A percentile compares a stretch with the other conserved stretches of the same genome.
These are phyloP conservation scores for Trichophyton schoenleinii DNA, from an alignment of 2,329 filamentous ascomycete species.

Conservation along the genomic window DNA sequence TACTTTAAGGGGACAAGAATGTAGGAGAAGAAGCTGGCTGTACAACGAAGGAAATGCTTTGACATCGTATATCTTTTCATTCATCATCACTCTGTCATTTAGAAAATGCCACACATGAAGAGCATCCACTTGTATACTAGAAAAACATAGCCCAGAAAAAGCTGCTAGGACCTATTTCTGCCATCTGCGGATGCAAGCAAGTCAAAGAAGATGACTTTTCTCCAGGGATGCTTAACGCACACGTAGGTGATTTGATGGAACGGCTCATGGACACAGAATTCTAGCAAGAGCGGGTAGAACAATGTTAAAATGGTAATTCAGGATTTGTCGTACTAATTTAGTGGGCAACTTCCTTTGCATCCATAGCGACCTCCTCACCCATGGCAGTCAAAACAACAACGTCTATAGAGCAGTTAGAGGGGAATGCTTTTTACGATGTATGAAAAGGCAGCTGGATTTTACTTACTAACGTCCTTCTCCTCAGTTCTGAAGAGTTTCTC, in stretches of 20 bases:
- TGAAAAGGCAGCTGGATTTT: not conserved
- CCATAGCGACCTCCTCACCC: constrained; percentile 85
- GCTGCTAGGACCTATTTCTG: not conserved
- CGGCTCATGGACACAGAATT: not conserved
- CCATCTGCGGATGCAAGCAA: not conserved
- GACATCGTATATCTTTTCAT: constrained; percentile 4
- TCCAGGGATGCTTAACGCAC: not conserved
- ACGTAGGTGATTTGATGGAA: not conserved
- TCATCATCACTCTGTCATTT: constrained; percentile 3
- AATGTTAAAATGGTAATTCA: not conserved
- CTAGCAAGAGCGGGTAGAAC: constrained; percentile 2
- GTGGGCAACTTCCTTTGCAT: constrained; percentile 77
- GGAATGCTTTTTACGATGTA: constrained; percentile 6
- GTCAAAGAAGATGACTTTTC: not conserved
- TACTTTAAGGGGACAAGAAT: not conserved
- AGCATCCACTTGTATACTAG: not conserved
- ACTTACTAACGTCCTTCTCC: constrained; percentile 90
- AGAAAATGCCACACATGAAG: not conserved
- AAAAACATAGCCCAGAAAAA: constrained; percentile 1
- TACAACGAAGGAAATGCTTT: not conserved
- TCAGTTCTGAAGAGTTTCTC: constrained; percentile 63
- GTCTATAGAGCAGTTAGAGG: constrained; percentile 42
- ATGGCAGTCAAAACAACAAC: constrained; percentile 89
- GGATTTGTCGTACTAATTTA: not conserved
- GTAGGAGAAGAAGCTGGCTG: not conserved